A percentile compares a stretch with the other conserved stretches of the same genome.
Conservation (phyloP, 23 red algal genomes). For the Cyanidiococcus yangmingshanensis region DNA sequence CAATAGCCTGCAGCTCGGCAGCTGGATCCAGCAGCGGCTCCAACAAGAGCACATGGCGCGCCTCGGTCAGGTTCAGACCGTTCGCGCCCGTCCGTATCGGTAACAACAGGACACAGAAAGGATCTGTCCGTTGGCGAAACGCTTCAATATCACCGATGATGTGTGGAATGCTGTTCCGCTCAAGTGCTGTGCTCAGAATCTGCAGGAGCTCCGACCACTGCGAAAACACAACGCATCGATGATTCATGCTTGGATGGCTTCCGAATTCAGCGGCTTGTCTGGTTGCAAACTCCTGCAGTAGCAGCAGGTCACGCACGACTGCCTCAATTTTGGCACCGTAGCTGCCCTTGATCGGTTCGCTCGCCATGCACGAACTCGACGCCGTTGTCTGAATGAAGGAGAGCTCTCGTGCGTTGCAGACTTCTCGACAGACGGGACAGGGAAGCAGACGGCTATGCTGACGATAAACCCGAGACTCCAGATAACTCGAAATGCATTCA, state of each 20-base stretch:
- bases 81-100: slow-evolving; percentile 46
- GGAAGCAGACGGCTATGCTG: slow-evolving; percentile 4
- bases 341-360: neutral
- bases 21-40: slow-evolving; percentile 51
- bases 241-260: neutral
- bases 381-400: slow-evolving; percentile 16
- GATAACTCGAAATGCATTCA: slow-evolving; percentile 23
- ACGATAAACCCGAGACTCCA: neutral
- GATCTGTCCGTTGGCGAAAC: neutral
- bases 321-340: slow-evolving; percentile 13
- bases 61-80: slow-evolving; percentile 80
- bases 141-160: slow-evolving; percentile 23
- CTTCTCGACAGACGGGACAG: slow-evolving; percentile 22
- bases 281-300: neutral
- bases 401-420: neutral
- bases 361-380: neutral
- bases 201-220: slow-evolving; percentile 60
- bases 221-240: slow-evolving; percentile 57
- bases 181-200: slow-evolving; percentile 39
- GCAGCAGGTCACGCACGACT: slow-evolving; percentile 10
- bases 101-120: slow-evolving; percentile 48
- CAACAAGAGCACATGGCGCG: slow-evolving; percentile 65
- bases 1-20: slow-evolving; percentile 65
- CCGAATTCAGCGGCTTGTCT: neutral
- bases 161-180: slow-evolving; percentile 28